Evolutionary conservation across 441 rosid species (phyloP).

Genomic region (Euphorbia schlechtendalii): DNA sequence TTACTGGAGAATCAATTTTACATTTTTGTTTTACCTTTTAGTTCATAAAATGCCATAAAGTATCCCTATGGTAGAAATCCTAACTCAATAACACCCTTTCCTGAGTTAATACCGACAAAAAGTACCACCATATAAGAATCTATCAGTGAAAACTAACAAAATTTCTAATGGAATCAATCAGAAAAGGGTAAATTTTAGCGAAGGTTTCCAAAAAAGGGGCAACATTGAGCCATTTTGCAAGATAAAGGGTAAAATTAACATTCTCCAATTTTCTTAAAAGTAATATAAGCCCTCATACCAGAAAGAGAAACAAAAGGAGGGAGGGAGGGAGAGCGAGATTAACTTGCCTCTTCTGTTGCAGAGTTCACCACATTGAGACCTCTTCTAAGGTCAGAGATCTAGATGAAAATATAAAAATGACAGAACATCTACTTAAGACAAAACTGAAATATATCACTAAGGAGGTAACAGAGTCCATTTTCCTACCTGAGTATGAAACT

Average conservation of each 20-base stretch:
- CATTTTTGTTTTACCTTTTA: neutral
- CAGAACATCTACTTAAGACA: conserved; percentile 19
- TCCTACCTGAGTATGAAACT: conserved; percentile 70
- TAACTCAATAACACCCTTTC: neutral
- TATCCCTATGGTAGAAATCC: neutral
- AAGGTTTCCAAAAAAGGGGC: neutral
- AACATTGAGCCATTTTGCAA: neutral
- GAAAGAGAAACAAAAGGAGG: neutral
- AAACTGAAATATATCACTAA: conserved; percentile 10
- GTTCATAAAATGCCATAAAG: neutral
- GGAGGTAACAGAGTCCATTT: conserved; percentile 13
- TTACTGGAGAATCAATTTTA: neutral
- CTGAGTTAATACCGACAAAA: neutral
- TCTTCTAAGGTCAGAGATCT: conserved; percentile 79
- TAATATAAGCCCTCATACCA: neutral
- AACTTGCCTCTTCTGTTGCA: conserved; percentile 71
- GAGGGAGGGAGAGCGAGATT: neutral
- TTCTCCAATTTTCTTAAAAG: neutral
- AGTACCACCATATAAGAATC: neutral
- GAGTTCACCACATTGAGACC: conserved; percentile 71
- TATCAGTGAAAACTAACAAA: neutral
- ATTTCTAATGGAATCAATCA: neutral
- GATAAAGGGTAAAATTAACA: neutral
- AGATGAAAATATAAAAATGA: conserved; percentile 13
- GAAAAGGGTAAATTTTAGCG: neutral